Percentiles rank a stretch among this genome's conserved stretches.
These are phyloP conservation scores for Quercus phellos DNA, from an alignment of 331 rosid species.

Conservation along the genomic window DNA sequence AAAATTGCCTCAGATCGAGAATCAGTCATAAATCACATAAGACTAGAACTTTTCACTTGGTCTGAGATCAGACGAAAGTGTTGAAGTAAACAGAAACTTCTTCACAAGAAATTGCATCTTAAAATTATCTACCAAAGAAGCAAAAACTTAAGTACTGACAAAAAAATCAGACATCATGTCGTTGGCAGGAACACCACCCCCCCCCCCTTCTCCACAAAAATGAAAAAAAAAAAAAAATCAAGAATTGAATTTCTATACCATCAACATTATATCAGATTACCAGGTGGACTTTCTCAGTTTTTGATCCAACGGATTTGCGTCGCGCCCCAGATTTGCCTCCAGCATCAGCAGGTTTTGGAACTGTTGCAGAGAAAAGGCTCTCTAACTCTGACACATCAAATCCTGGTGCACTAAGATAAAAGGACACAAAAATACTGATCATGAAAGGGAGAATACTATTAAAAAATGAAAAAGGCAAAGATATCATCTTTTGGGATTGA, in stretches of 20 bases:
- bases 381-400: constrained; percentile 93
- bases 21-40: neutral
- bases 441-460: constrained; percentile 15
- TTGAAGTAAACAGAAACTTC: no score
- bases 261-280: constrained; percentile 40
- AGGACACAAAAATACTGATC: constrained; percentile 25
- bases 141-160: no score
- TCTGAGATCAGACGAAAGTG: neutral
- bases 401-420: constrained; percentile 73
- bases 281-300: constrained; percentile 83
- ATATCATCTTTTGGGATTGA: constrained; percentile 6
- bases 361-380: constrained; percentile 83
- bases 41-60: neutral
- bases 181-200: no score
- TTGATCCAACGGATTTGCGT: constrained; percentile 83
- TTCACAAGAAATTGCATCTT: no score
- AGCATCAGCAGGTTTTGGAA: constrained; percentile 76
- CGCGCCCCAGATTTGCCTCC: constrained; percentile 78
- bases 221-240: constrained; percentile 1
- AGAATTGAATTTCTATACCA: neutral
- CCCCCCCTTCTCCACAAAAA: no score
- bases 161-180: no score
- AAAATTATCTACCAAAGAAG: no score
- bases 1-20: neutral
- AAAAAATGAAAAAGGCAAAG: constrained; percentile 4